These are phyloP conservation scores for Coniochaeta prunicola DNA, from an alignment of 2,329 filamentous ascomycete species.

Conservation along the genomic window DNA sequence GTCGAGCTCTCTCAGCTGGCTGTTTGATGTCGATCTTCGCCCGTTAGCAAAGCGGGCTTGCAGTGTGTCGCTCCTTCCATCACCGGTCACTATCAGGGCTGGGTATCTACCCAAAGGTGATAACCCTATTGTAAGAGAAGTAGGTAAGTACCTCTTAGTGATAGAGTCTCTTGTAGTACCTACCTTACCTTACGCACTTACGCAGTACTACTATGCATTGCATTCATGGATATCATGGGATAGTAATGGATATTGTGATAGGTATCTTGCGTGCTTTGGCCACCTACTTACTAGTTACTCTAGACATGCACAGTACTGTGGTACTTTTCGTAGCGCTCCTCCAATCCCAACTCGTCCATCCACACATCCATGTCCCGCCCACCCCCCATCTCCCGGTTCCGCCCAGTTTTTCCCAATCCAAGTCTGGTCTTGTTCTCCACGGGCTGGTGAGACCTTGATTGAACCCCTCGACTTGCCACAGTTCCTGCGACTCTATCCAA, in stretches of 20 bases:
- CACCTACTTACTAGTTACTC: no score
- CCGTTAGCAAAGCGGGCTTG: no score
- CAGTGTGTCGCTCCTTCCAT: no score
- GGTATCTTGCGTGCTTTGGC: background rate
- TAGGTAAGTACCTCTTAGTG: no score
- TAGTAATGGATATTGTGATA: no score
- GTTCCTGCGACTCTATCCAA: background rate
- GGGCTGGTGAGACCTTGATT: background rate
- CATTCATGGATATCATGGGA: no score
- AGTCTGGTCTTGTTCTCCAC: background rate
- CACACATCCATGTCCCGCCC: background rate
- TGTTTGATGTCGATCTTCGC: background rate
- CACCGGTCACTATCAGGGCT: no score
- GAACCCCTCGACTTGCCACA: conserved; percentile 1
- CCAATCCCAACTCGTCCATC: background rate
- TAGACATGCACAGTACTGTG: no score
- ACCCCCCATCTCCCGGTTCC: background rate
- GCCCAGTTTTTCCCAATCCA: conserved; percentile 1
- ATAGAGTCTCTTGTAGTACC: background rate
- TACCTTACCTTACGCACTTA: background rate
- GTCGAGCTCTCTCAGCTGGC: background rate
- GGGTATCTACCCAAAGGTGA: background rate
- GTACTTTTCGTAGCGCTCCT: background rate
- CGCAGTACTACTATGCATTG: background rate
- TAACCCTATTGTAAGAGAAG: background rate